Percentiles rank a stretch among this genome's conserved stretches.
Evolutionary conservation across 169 alveolate species (phyloP).

Genomic region (Theileria annulata): DNA sequence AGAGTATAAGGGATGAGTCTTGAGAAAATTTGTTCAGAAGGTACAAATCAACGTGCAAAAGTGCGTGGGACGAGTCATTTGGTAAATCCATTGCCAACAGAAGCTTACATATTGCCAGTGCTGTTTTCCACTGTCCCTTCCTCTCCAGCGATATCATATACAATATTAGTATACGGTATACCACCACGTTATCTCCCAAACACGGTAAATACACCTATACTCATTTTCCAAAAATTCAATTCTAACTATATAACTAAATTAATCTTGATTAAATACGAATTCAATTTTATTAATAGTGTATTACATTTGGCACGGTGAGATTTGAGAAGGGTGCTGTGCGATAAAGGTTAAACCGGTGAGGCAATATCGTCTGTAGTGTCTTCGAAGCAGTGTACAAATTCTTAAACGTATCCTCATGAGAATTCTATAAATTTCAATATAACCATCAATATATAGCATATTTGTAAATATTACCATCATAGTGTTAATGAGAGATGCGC

Average conservation of each 20-base stretch:
- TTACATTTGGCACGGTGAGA: constrained; percentile 29
- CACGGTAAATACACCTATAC: constrained; percentile 51
- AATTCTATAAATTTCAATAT: constrained; percentile 4
- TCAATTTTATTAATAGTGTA: neutral
- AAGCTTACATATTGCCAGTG: constrained; percentile 56
- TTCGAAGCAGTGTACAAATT: constrained; percentile 17
- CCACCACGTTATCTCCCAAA: constrained; percentile 23
- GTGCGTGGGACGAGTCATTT: constrained; percentile 42
- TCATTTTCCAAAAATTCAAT: too few relatives aligned
- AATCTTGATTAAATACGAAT: too few relatives aligned
- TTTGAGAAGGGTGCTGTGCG: constrained; percentile 6
- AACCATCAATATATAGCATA: too few relatives aligned
- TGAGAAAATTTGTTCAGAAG: constrained; percentile 5
- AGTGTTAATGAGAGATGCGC: constrained; percentile 49
- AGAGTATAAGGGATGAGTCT: neutral
- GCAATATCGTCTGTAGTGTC: constrained; percentile 41
- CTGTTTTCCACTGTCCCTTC: constrained; percentile 50
- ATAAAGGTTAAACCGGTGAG: constrained; percentile 39
- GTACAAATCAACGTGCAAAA: constrained; percentile 58
- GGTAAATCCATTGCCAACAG: constrained; percentile 59
- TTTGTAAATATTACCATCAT: constrained; percentile 7
- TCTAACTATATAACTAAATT: too few relatives aligned
- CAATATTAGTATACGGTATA: constrained; percentile 45
- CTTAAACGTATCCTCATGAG: constrained; percentile 57
- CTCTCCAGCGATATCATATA: constrained; percentile 62